Evolutionary conservation across 2,329 filamentous ascomycete species (phyloP).

Genomic region (Cordyceps fumosorosea): DNA sequence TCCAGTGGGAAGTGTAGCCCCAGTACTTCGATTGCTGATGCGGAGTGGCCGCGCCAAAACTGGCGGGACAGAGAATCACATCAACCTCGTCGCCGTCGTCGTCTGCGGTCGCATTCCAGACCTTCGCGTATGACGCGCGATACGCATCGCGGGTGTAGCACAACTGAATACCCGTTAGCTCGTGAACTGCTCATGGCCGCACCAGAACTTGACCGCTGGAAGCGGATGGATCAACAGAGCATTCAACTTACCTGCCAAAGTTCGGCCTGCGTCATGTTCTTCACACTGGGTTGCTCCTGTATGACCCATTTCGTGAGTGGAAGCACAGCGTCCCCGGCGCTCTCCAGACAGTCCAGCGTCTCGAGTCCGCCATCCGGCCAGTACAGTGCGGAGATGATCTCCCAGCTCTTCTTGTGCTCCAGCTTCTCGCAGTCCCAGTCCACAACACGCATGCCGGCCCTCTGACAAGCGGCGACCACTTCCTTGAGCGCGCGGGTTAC

Average conservation of each 20-base stretch:
- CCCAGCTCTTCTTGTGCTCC: conserved; percentile 44
- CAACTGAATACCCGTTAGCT: conserved; percentile 17
- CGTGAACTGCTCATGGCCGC: not conserved
- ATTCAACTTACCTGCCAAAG: conserved; percentile 31
- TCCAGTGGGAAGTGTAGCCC: conserved; percentile 63
- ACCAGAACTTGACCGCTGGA: not conserved
- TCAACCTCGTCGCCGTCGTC: conserved; percentile 38
- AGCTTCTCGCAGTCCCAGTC: conserved; percentile 44
- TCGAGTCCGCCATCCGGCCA: conserved; percentile 56
- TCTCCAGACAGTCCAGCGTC: conserved; percentile 41
- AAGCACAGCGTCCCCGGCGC: conserved; percentile 50
- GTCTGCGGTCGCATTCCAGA: conserved; percentile 31
- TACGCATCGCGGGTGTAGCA: conserved; percentile 33
- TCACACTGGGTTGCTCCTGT: conserved; percentile 42
- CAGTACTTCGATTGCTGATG: conserved; percentile 43
- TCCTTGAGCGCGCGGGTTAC: conserved; percentile 49
- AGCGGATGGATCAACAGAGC: too few relatives aligned
- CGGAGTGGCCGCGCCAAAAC: conserved; percentile 43
- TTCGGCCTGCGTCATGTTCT: conserved; percentile 31
- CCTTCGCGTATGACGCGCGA: conserved; percentile 28
- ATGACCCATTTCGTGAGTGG: conserved; percentile 55
- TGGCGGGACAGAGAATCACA: conserved; percentile 55
- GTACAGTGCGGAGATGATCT: conserved; percentile 41
- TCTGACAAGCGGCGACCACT: conserved; percentile 42
- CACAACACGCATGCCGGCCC: conserved; percentile 46